Evolutionary conservation across 495 filamentous ascomycete species (phyloP), one percentile per base, ranked within the genome.

Genomic region (Pyrenula massariospora): DNA sequence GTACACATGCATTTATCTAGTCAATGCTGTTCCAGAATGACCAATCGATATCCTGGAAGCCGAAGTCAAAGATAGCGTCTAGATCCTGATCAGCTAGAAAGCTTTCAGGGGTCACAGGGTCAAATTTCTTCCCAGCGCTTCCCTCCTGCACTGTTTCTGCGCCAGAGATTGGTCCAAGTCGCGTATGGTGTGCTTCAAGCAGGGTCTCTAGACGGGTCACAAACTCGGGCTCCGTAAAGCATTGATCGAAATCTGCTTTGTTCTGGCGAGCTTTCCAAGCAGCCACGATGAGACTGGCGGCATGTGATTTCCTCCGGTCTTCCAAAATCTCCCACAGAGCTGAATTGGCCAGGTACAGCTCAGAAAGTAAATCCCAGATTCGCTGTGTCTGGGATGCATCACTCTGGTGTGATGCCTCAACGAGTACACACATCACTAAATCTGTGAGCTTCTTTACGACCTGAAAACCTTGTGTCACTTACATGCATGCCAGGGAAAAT

Each of bases 401-500:
- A 78, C 80, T 24, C 71, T 70, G 1, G 69, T 75, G 22, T 77
- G 76, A 48, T 68, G 63, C 36, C 72, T 71, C 21, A 83, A 70
- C 56, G 82, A 77, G 25, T 72, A 76, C 0, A 75, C 62, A 56
- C 31, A 42, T 42, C 8, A 42, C 31, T 42, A 42, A 15, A 42
- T 42, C 31, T 42, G 15, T 42, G 31, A 42, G 31, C 31, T 42
- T 42, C 31, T 15, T 8, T 5, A 42, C 15, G 15, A 42, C 31
- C 31, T 15, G 31, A 42, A 42, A 42, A 42, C 31, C 8, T 42
- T 15, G 15, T 80, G 64, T 62, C 76, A 82, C 52, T 77, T 68
- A 56, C 80, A 78, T 15, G 77, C 64, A 58, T 79, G 77, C 24
- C 77, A 57, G 54, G 79, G 78, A 56, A 80, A 77, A 57, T 80